Base-by-base conservation (phyloP, 2,329 filamentous ascomycete genomes). In the Penicillium hesseltinei region DNA sequence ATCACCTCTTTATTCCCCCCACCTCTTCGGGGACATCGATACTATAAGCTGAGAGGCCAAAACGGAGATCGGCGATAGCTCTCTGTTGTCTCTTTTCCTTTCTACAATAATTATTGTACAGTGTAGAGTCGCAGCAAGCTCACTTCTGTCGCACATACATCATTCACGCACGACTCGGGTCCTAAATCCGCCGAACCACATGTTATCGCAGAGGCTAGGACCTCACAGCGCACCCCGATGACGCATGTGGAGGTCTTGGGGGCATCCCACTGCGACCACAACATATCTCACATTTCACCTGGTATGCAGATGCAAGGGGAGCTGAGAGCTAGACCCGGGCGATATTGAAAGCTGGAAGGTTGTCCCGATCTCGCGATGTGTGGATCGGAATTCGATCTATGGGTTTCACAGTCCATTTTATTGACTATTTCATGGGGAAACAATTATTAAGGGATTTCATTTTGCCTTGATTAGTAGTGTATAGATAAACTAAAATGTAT, bases 301-400 rank as follows among this genome's bases (percentile, higher is more conserved):
- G 58, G 60, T 59, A 63, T 66, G 60, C 54, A 53, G 49, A 59
- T 65, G 64, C 62, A 66, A 65, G 64, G 64, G 62, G 60, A 64
- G 51, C 49, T 52, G 42, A 56, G 45, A 58, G 50, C 57, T 61
- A 44, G 59, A 39, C 35, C 40, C 46, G 47, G 57, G 48, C 57
- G 44, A 55, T 54, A 54, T 60, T 58, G 23, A 27, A 62, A 60
- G 57, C 39, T 62, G 55, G 49, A 56, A 56, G 57, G 27, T 35
- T 13, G 21, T 15, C 59, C 54, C 51, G 58, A 63, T 65, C 61
- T 50, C 56, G 54, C 60, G 57, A 46, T 46, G 46, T 56, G 59
- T 56, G 50, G 58, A 63, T 65, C 59, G 50, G 23, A 43, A 56
- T 40, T 63, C 48, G 61, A 62, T 61, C 56, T 50, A 40, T 52